phyloP scores from a whole-genome alignment of 805 yeast genomes.

The Sugiyamaella boreocaroliniensis region DNA sequence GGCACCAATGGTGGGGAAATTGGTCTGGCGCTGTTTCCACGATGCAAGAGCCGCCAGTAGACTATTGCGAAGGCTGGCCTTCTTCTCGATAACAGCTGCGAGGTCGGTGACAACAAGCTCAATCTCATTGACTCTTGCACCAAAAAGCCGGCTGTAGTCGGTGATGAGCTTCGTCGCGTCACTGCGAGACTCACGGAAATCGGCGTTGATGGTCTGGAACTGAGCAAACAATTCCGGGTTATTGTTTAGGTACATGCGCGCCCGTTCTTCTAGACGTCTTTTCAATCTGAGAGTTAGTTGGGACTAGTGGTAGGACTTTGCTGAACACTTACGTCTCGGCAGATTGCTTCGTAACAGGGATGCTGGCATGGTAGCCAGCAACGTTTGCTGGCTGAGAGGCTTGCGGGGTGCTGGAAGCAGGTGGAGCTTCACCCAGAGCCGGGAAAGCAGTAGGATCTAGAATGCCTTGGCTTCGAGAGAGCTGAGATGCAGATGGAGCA shows the following conservation, averaged over 20 bases:
- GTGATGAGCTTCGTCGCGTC: slow-evolving; percentile 43
- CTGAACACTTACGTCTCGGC: slow-evolving; percentile 29
- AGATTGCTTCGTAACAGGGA: slow-evolving; percentile 23
- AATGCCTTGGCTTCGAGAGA: not conserved
- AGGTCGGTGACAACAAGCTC: slow-evolving; percentile 40
- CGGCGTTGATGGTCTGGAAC: slow-evolving; percentile 45
- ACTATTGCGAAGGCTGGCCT: slow-evolving; percentile 1
- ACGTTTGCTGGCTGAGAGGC: slow-evolving; percentile 12
- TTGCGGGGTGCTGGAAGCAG: not conserved
- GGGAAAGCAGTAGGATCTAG: slow-evolving; percentile 19
- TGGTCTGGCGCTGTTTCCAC: slow-evolving; percentile 5
- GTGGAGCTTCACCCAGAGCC: slow-evolving; percentile 16
- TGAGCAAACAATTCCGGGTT: slow-evolving; percentile 39
- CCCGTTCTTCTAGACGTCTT: slow-evolving; percentile 73
- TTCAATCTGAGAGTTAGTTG: slow-evolving; percentile 32
- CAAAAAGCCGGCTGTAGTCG: slow-evolving; percentile 46
- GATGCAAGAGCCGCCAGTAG: slow-evolving; percentile 8
- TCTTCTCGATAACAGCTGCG: slow-evolving; percentile 6
- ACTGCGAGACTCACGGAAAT: slow-evolving; percentile 41
- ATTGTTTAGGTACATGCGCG: slow-evolving; percentile 66
- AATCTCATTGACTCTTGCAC: slow-evolving; percentile 42
- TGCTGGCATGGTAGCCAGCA: slow-evolving; percentile 12
- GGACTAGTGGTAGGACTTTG: not conserved
- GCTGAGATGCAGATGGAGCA: slow-evolving; percentile 2
- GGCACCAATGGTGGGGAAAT: slow-evolving; percentile 3